These are phyloP conservation scores for Aurantiochytrium sp. DNA, from an alignment of 108 stramenopile genomes.

Conservation along the genomic window DNA sequence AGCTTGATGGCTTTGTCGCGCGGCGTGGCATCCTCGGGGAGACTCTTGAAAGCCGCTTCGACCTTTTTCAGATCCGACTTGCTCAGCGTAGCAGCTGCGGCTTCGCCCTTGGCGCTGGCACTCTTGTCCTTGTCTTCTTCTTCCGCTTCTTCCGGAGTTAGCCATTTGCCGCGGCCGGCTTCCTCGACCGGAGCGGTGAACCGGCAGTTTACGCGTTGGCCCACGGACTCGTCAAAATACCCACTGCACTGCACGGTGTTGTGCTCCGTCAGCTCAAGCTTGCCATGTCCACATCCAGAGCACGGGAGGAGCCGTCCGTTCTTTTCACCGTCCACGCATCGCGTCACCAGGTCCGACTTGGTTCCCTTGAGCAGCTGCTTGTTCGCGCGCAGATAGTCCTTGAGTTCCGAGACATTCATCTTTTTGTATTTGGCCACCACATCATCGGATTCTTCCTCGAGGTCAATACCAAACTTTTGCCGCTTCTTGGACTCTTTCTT, in stretches of 20 bases:
- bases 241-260: neutral
- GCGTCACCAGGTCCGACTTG: neutral
- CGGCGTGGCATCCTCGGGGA: neutral
- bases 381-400: neutral
- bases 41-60: neutral
- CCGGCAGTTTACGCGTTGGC: neutral
- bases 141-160: neutral
- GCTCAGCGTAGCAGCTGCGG: neutral
- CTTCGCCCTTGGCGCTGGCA: neutral
- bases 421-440: neutral
- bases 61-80: neutral
- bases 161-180: neutral
- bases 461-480: neutral
- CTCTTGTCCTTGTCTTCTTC: neutral
- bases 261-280: neutral
- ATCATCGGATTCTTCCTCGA: neutral
- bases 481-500: neutral
- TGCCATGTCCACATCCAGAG: neutral
- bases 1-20: neutral
- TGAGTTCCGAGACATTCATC: neutral
- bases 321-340: conserved; percentile 1
- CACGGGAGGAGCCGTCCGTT: neutral
- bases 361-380: neutral
- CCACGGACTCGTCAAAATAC: neutral
- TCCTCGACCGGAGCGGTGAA: neutral